Base-by-base conservation (phyloP, 805 yeast species). In the Starmerella etchellsii region DNA sequence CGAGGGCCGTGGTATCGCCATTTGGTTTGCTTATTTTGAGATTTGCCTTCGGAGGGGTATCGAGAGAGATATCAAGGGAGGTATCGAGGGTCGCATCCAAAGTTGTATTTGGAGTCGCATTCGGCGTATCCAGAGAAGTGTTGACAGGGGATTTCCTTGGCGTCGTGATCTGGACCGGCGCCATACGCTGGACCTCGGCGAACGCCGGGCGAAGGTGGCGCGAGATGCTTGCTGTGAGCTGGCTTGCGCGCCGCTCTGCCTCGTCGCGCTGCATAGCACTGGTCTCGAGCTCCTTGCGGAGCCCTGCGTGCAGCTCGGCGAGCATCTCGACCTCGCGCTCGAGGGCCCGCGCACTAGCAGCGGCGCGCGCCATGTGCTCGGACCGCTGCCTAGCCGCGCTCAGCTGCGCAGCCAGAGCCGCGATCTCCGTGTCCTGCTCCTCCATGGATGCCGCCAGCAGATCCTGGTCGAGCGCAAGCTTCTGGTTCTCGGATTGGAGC, bases 261-360 rank as follows among this genome's bases (percentile, higher is more conserved):
- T 39, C 47, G 13, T 40, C 41, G 36, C 44, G 40, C 36, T 35
- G 41, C 29, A 23, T 28, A 14, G 31, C 18, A 37, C 34, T 36
- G 18, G 31, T 16, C 26, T 42, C 46, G 36, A 45, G 46, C 37
- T 45, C 49, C n/a, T 31, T 14, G 15, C 37, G 41, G 32, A 44
- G 39, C 15, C 37, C 37, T 22, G 38, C 30, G 29, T 50, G 54
- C 35, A 46, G 24, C 35, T 40, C 33, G 37, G 50, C 51, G 7
- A 50, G 46, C 32, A 47, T 20, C 34, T 44, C 37, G 21, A 51
- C 51, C 38, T 51, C 53, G 24, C 48, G 38, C 42, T 51, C 52
- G 9, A 51, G 42, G 18, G 42, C 36, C 30, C 39, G 36, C 4
- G 54, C 55, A 4, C 43, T 34, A 19, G 45, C 44, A 11, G 44